Percentiles rank a stretch among this genome's conserved stretches.
These are phyloP conservation scores for Hypericum perforatum DNA, from an alignment of 345 rosid species.

Conservation along the genomic window DNA sequence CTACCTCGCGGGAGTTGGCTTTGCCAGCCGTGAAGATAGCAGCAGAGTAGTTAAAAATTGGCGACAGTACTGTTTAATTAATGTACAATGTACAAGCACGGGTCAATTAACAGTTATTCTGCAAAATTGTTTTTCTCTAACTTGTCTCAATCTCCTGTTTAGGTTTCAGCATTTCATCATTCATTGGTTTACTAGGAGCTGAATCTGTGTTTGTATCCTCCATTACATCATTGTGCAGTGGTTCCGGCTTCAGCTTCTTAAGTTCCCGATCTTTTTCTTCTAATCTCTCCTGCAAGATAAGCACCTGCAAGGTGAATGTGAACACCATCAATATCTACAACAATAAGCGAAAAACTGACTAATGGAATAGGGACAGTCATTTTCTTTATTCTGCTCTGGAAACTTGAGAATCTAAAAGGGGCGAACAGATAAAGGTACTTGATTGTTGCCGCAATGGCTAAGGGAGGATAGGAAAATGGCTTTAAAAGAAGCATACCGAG, in stretches of 20 bases:
- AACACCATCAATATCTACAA: no score
- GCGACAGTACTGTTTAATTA: constrained; percentile 6
- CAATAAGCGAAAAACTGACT: no score
- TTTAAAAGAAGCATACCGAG: no score
- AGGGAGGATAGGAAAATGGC: no score
- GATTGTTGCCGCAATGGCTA: no score
- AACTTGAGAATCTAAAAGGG: no score
- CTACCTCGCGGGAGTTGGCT: no score
- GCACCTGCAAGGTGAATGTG: constrained; percentile 34
- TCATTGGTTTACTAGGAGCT: constrained; percentile 21
- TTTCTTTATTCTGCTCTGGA: no score
- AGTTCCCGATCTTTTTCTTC: constrained; percentile 57
- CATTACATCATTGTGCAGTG: constrained; percentile 21
- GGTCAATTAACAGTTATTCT: neutral
- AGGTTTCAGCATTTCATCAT: constrained; percentile 16
- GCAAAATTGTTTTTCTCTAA: constrained; percentile 17
- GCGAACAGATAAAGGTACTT: no score
- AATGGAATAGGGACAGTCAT: no score
- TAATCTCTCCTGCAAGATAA: constrained; percentile 55
- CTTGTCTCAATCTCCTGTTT: constrained; percentile 15
- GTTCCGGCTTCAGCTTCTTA: constrained; percentile 34
- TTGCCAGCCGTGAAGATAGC: no score
- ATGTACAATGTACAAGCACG: constrained; percentile 25
- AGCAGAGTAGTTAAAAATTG: no score
- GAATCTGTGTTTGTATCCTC: constrained; percentile 25